Conservation (phyloP, 192 early-diverging fungal species). For the Blastocladiella britannica region DNA sequence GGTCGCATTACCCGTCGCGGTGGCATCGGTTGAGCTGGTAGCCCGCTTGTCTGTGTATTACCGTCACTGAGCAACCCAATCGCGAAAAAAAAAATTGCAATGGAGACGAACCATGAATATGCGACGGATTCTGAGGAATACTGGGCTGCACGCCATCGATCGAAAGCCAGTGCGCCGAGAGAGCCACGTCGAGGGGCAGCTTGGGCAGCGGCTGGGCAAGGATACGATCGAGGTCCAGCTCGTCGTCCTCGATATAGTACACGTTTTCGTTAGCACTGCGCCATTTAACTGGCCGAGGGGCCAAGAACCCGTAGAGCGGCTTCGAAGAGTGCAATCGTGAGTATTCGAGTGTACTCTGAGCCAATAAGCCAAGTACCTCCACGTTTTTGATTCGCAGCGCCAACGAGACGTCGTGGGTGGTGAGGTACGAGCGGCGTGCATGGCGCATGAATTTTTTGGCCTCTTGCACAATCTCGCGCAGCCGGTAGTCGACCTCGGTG, state of each 20-base stretch:
- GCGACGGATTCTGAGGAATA: constrained; percentile 86
- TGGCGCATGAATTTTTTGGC: constrained; percentile 95
- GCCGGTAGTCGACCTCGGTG: constrained; percentile 84
- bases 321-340: no score
- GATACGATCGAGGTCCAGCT: constrained; percentile 75
- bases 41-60: constrained; percentile 6
- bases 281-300: constrained; percentile 44
- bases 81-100: background rate
- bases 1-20: background rate
- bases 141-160: constrained; percentile 97
- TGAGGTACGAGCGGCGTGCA: constrained; percentile 59
- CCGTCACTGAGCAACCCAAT: background rate
- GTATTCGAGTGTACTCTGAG: no score
- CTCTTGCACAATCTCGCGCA: constrained; percentile 85
- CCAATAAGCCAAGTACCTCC: constrained; percentile 18
- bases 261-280: constrained; percentile 44
- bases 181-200: constrained; percentile 71
- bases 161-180: constrained; percentile 85
- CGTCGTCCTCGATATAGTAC: constrained; percentile 84
- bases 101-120: constrained; percentile 12
- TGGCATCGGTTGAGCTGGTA: background rate
- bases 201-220: constrained; percentile 68
- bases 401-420: constrained; percentile 67
- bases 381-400: constrained; percentile 80
- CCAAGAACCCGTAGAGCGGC: constrained; percentile 80